A percentile compares a stretch with the other conserved stretches of the same genome.
These are phyloP conservation scores for Gaeumannomyces tritici DNA, from an alignment of 2,329 filamentous ascomycete genomes.

Conservation along the genomic window DNA sequence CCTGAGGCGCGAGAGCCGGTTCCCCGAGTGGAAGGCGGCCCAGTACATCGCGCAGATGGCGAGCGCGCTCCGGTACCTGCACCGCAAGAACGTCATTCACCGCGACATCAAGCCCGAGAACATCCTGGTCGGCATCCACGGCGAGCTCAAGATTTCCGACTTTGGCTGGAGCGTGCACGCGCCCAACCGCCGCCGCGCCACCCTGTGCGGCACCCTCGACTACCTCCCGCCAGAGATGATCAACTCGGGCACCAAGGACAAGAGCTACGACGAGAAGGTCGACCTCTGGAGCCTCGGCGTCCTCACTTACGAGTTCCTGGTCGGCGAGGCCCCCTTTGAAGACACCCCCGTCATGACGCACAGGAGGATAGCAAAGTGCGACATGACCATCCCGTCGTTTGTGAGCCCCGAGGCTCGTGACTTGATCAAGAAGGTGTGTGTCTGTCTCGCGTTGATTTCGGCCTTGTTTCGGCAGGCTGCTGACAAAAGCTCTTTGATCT, in stretches of 20 bases:
- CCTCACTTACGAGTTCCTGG: constrained; percentile 90
- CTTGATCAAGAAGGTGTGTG: constrained; percentile 72
- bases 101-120: constrained; percentile 97
- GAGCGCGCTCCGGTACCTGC: constrained; percentile 79
- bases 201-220: constrained; percentile 94
- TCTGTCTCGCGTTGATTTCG: not conserved
- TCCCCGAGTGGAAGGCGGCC: constrained; percentile 78
- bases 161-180: constrained; percentile 99
- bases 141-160: constrained; percentile 97
- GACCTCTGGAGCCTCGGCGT: constrained; percentile 95
- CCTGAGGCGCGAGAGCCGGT: constrained; percentile 65
- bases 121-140: constrained; percentile 90
- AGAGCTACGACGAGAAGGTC: constrained; percentile 90
- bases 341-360: constrained; percentile 94
- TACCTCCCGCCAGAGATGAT: constrained; percentile 99
- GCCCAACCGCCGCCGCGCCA: constrained; percentile 85
- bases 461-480: not conserved
- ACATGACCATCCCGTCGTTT: constrained; percentile 88
- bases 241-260: constrained; percentile 67
- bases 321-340: constrained; percentile 94
- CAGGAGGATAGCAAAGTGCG: constrained; percentile 73
- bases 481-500: constrained; percentile 6
- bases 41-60: constrained; percentile 88
- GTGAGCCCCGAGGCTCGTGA: constrained; percentile 86
- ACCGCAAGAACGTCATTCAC: constrained; percentile 97